Conservation (phyloP, 345 rosid species). For the Syzygium jambos region DNA sequence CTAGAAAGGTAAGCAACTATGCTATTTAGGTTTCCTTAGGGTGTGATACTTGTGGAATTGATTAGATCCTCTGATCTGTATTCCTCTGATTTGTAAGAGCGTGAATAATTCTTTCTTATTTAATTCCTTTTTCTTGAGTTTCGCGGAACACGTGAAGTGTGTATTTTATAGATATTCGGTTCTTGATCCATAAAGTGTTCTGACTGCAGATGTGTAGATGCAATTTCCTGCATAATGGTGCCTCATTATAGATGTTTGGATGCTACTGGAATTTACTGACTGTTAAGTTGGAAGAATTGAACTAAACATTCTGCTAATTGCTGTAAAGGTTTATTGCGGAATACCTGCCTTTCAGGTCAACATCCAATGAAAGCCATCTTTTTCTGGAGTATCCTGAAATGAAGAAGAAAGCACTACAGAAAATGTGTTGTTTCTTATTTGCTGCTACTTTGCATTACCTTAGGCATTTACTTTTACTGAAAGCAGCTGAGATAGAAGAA, state of each 20-base stretch:
- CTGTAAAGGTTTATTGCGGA: neutral
- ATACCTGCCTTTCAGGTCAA: too few species aligned
- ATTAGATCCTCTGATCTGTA: neutral
- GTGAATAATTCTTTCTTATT: neutral
- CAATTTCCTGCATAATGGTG: neutral
- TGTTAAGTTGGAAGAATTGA: neutral
- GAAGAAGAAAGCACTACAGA: neutral
- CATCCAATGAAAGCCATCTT: neutral
- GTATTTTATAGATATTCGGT: neutral
- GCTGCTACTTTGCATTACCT: neutral
- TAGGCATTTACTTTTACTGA: neutral
- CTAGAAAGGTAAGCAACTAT: constrained; percentile 60
- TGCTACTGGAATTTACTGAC: neutral
- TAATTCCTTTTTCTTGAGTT: neutral
- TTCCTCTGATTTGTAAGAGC: neutral
- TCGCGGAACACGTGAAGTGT: neutral
- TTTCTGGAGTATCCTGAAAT: neutral
- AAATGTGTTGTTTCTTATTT: too few species aligned
- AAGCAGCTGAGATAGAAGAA: neutral
- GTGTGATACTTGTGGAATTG: neutral
- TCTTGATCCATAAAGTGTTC: neutral
- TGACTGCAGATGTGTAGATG: neutral
- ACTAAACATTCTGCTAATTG: neutral
- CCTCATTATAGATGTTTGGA: neutral
- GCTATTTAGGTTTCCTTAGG: neutral